phyloP scores from a whole-genome alignment of 208 protist genomes.

The Leishmania mexicana region DNA sequence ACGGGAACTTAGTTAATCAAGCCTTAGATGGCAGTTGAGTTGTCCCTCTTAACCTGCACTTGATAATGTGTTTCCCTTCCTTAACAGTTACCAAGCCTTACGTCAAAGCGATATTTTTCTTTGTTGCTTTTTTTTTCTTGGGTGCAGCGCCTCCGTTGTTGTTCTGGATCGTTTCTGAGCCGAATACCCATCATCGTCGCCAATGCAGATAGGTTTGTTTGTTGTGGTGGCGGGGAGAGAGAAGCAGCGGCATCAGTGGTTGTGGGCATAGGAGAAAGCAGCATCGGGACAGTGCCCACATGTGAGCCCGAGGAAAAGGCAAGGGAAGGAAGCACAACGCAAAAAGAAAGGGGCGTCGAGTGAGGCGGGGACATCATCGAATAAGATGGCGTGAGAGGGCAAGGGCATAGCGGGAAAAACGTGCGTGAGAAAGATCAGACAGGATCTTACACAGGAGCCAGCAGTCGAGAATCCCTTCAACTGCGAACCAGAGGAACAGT shows the following conservation, averaged over 20 bases:
- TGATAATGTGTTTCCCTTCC: not conserved
- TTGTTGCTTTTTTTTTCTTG: not conserved
- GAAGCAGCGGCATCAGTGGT: not conserved
- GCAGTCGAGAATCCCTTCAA: not conserved
- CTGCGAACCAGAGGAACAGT: not conserved
- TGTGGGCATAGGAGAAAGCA: not conserved
- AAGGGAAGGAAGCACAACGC: not conserved
- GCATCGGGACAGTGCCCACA: not conserved
- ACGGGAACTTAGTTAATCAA: slow-evolving; percentile 10
- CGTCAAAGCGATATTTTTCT: not conserved
- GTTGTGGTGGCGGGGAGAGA: not conserved
- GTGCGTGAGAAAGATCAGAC: not conserved
- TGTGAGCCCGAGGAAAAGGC: not conserved
- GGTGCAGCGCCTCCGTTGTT: not conserved
- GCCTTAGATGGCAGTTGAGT: not conserved
- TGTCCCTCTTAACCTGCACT: not conserved
- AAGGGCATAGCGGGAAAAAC: not conserved
- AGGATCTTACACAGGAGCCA: not conserved
- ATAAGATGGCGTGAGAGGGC: slow-evolving; percentile 9
- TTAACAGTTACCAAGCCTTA: not conserved
- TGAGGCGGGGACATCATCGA: not conserved
- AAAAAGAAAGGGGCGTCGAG: not conserved
- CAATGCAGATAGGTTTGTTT: not conserved
- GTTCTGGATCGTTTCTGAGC: not conserved
- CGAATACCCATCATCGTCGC: not conserved